phyloP scores from a whole-genome alignment of 78 protist genomes.

The Speleostelium caveatum region DNA sequence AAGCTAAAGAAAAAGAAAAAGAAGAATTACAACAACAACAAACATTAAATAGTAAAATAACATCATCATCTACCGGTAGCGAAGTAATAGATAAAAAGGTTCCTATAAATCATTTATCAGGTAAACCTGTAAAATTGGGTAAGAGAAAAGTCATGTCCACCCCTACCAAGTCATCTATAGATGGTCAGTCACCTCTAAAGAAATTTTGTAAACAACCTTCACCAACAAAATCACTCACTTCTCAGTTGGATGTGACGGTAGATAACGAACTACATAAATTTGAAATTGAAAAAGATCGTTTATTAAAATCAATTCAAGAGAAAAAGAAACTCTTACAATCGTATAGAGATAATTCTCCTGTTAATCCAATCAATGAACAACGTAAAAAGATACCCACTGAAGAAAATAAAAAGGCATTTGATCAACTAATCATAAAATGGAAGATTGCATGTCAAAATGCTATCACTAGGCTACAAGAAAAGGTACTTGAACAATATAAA shows the following conservation, averaged over 20 bases:
- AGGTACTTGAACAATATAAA: too few relatives aligned
- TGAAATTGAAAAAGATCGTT: not conserved
- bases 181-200: too few relatives aligned
- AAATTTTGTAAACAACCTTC: too few relatives aligned
- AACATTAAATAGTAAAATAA: too few relatives aligned
- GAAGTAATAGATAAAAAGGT: too few relatives aligned
- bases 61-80: too few relatives aligned
- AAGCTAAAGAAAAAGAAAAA: not conserved
- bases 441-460: slow-evolving; percentile 25
- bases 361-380: slow-evolving; percentile 12
- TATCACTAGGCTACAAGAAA: not conserved
- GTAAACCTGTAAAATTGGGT: too few relatives aligned
- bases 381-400: not conserved
- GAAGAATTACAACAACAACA: slow-evolving; percentile 2
- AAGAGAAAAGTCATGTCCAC: too few relatives aligned
- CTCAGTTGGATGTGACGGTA: too few relatives aligned
- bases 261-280: not conserved
- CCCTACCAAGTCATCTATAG: too few relatives aligned
- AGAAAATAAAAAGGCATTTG: not conserved
- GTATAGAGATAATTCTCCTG: not conserved
- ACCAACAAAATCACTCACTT: too few relatives aligned
- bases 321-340: not conserved
- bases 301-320: slow-evolving; percentile 7
- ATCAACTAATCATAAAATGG: slow-evolving; percentile 6
- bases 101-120: too few relatives aligned